A percentile compares a stretch with the other conserved stretches of the same genome.
Evolutionary conservation across 805 yeast species (phyloP).

Genomic region (Pichia eremophila): DNA sequence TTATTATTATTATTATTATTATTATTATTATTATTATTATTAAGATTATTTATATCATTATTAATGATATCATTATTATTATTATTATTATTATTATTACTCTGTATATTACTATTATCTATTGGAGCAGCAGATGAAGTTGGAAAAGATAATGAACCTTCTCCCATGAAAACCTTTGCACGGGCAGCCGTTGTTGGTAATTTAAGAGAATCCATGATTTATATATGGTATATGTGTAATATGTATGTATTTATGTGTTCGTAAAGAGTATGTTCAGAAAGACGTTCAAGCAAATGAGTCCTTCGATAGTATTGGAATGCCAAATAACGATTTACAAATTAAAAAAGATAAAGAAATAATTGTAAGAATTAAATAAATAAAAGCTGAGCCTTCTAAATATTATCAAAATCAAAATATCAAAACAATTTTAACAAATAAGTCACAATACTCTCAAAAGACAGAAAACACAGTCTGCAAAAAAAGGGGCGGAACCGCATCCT

Average conservation of each 20-base stretch:
- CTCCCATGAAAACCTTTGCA: slow-evolving; percentile 64
- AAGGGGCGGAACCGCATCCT: slow-evolving; percentile 5
- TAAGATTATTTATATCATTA: neutral
- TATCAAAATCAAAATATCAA: too few species aligned
- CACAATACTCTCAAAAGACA: too few species aligned
- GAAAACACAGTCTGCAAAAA: too few species aligned
- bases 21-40: neutral
- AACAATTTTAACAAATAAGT: too few species aligned
- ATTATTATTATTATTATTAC: neutral
- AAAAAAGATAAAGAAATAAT: too few species aligned
- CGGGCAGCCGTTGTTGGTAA: slow-evolving; percentile 71
- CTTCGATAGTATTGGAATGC: neutral
- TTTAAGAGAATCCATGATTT: slow-evolving; percentile 57
- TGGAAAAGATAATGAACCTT: slow-evolving; percentile 55
- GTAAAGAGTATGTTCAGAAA: neutral
- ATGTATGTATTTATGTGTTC: neutral
- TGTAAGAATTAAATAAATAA: too few species aligned
- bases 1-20: neutral
- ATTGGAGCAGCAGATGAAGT: slow-evolving; percentile 13
- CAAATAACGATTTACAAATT: too few species aligned
- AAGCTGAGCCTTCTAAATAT: neutral
- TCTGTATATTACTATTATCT: neutral
- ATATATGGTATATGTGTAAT: neutral
- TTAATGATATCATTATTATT: neutral
- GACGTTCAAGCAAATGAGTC: slow-evolving; percentile 5